Evolutionary conservation across 2,329 filamentous ascomycete genomes (phyloP).

Genomic region (Microcera coccophila): DNA sequence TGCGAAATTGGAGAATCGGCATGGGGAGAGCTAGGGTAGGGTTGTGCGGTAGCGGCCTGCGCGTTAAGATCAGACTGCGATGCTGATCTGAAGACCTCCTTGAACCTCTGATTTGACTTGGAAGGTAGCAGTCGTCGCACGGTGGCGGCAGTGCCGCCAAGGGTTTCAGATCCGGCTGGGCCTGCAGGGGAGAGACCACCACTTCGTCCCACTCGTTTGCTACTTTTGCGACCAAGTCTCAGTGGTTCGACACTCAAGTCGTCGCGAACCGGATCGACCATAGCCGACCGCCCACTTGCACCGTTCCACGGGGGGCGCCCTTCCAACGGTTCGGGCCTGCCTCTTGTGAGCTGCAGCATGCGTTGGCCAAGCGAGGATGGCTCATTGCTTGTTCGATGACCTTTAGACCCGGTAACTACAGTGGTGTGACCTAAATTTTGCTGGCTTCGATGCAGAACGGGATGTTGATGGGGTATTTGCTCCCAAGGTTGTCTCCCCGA

Average conservation of each 20-base stretch:
- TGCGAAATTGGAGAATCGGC: constrained; percentile 23
- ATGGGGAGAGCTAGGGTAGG: constrained; percentile 35
- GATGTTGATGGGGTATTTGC: not conserved
- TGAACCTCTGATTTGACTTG: constrained; percentile 30
- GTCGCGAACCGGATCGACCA: constrained; percentile 63
- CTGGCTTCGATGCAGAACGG: constrained; percentile 6
- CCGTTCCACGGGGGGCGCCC: constrained; percentile 65
- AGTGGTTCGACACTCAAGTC: constrained; percentile 54
- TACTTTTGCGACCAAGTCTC: constrained; percentile 50
- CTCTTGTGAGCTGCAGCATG: constrained; percentile 32
- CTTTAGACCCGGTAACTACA: constrained; percentile 23
- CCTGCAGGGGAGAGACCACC: constrained; percentile 30
- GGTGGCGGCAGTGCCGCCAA: constrained; percentile 26
- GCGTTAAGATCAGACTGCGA: constrained; percentile 16
- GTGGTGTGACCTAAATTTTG: constrained; percentile 24
- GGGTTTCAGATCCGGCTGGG: constrained; percentile 34
- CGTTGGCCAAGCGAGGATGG: constrained; percentile 33
- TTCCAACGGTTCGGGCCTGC: constrained; percentile 37
- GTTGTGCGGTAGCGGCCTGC: constrained; percentile 12
- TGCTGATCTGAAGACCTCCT: constrained; percentile 24
- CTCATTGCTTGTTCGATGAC: constrained; percentile 21
- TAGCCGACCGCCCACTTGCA: constrained; percentile 62
- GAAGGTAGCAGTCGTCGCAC: constrained; percentile 37
- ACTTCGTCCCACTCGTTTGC: constrained; percentile 36
- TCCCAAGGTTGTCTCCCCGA: constrained; percentile 20